These are phyloP conservation scores for Citrus glauca DNA, from an alignment of 345 rosid genomes.

Conservation along the genomic window DNA sequence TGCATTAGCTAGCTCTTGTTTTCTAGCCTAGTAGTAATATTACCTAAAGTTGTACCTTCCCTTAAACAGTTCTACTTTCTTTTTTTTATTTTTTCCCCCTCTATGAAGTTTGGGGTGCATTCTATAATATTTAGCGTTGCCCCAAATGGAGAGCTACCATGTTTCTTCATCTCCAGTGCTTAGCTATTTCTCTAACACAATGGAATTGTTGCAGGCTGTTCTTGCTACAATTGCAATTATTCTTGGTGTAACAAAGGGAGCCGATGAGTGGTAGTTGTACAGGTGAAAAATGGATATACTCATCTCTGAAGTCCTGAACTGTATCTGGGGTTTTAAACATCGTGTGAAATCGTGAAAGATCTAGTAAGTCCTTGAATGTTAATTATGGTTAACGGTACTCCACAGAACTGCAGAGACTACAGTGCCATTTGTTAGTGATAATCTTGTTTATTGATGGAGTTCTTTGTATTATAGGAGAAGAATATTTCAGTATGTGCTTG, in stretches of 20 bases:
- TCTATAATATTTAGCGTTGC: neutral
- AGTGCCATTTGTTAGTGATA: neutral
- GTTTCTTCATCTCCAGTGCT: neutral
- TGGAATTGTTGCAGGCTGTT: slow-evolving; percentile 53
- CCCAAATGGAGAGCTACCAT: neutral
- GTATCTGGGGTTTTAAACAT: neutral
- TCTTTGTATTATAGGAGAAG: neutral
- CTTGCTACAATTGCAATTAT: slow-evolving; percentile 68
- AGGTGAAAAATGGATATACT: slow-evolving; percentile 8
- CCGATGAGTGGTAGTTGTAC: slow-evolving; percentile 44
- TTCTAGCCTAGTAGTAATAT: neutral
- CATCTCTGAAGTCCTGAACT: neutral
- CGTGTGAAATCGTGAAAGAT: neutral
- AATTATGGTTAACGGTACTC: neutral
- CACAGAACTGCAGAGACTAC: neutral
- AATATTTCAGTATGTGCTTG: neutral
- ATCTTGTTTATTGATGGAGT: neutral
- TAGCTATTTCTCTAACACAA: neutral
- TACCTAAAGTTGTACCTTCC: neutral
- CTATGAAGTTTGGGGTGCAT: neutral
- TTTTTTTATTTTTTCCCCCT: no score
- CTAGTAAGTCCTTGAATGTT: neutral
- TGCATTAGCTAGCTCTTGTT: neutral
- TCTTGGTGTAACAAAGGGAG: slow-evolving; percentile 62
- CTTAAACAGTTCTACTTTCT: neutral